A percentile compares a stretch with the other conserved stretches of the same genome.
phyloP scores from a whole-genome alignment of 2,329 filamentous ascomycete genomes.

The Fusarium sp. region DNA sequence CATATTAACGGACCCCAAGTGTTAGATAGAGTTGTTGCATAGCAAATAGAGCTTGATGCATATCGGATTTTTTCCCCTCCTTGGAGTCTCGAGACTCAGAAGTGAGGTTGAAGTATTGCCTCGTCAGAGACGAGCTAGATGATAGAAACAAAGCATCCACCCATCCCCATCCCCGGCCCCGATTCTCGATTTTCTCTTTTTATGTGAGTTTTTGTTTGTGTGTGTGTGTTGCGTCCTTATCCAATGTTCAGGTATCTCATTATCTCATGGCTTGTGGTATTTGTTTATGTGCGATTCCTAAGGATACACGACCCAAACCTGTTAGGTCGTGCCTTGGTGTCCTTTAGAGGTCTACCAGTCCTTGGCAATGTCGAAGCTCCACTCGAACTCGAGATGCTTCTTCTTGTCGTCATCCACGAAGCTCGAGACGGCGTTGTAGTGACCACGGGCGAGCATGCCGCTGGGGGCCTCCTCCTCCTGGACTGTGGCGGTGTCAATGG shows the following conservation, averaged over 20 bases:
- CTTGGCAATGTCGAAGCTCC: conserved; percentile 96
- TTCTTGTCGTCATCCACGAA: conserved; percentile 97
- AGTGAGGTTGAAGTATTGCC: conserved; percentile 23
- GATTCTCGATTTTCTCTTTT: conserved; percentile 22
- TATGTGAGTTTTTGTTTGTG: conserved; percentile 22
- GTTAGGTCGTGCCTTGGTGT: conserved; percentile 10
- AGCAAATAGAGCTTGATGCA: conserved; percentile 41
- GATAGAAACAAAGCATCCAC: conserved; percentile 34
- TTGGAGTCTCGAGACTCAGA: conserved; percentile 26
- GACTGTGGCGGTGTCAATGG: conserved; percentile 61
- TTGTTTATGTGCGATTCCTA: conserved; percentile 23
- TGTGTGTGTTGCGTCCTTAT: conserved; percentile 25
- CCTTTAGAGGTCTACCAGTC: conserved; percentile 71
- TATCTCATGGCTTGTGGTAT: conserved; percentile 42
- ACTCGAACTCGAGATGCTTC: conserved; percentile 89
- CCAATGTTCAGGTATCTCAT: conserved; percentile 43
- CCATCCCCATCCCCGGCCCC: conserved; percentile 30
- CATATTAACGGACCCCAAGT: conserved; percentile 23
- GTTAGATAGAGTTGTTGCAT: conserved; percentile 37
- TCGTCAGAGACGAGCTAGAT: conserved; percentile 28
- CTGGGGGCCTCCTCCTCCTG: conserved; percentile 89
- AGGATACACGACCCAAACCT: conserved; percentile 11
- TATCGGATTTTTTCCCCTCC: conserved; percentile 30
- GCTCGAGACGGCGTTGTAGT: conserved; percentile 87
- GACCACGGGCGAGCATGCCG: conserved; percentile 87